Evolutionary conservation across 2,329 filamentous ascomycete genomes (phyloP).

Genomic region (Aspergillus glaucus): DNA sequence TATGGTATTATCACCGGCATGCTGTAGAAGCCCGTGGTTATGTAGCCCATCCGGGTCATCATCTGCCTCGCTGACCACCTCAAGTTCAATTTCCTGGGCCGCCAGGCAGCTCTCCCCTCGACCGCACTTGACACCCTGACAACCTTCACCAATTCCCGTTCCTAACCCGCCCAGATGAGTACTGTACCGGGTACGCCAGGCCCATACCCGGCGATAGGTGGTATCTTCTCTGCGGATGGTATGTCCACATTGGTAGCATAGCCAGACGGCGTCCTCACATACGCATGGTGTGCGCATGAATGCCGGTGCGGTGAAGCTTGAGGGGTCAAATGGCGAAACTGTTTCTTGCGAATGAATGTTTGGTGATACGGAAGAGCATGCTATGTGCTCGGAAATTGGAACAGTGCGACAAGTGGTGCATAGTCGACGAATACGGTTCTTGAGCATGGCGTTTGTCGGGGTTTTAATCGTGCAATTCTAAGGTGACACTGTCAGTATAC

Average conservation of each 20-base stretch:
- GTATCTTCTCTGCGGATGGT: conserved; percentile 55
- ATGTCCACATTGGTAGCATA: conserved; percentile 78
- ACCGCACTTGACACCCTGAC: conserved; percentile 82
- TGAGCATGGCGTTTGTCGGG: conserved; percentile 60
- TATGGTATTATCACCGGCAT: not conserved
- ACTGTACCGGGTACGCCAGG: conserved; percentile 79
- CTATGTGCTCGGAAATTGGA: conserved; percentile 48
- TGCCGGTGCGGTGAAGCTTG: conserved; percentile 41
- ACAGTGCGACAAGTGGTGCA: conserved; percentile 69
- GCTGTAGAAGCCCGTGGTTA: conserved; percentile 9
- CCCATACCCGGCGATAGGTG: conserved; percentile 66
- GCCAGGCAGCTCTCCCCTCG: conserved; percentile 71
- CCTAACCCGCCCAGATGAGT: conserved; percentile 72
- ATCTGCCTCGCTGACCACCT: conserved; percentile 79
- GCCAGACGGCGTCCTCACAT: conserved; percentile 60
- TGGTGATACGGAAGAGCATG: conserved; percentile 24
- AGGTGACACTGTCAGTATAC: conserved; percentile 1
- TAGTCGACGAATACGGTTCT: conserved; percentile 71
- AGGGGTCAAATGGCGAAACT: conserved; percentile 17
- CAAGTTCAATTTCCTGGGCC: conserved; percentile 69
- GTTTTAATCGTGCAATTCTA: conserved; percentile 89
- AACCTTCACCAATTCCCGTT: conserved; percentile 80
- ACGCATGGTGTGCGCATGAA: conserved; percentile 54
- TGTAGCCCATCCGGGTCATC: conserved; percentile 37
- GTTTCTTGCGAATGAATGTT: not conserved